Conservation (phyloP, 306 rosid genomes). For the Pyrus communis region DNA sequence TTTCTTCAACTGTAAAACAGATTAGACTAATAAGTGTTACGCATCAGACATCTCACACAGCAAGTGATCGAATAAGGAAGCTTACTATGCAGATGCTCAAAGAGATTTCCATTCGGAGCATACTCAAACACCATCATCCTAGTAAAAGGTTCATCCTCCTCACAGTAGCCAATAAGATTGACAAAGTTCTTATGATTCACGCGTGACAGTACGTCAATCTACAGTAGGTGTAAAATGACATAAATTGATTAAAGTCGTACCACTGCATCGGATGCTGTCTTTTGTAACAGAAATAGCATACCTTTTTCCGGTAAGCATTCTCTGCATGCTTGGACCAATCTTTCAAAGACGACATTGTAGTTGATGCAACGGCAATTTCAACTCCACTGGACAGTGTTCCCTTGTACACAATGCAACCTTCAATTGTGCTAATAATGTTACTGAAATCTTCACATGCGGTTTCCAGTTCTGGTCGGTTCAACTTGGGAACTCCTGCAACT, state of each 20-base stretch:
- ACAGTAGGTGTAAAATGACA: constrained; percentile 15
- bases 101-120: constrained; percentile 80
- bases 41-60: neutral
- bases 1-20: constrained; percentile 49
- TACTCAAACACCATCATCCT: constrained; percentile 95
- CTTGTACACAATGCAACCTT: constrained; percentile 52
- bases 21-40: neutral
- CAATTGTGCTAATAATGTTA: constrained; percentile 50
- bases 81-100: constrained; percentile 81
- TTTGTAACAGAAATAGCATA: constrained; percentile 14
- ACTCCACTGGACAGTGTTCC: constrained; percentile 92
- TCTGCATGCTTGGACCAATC: constrained; percentile 75
- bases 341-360: constrained; percentile 36
- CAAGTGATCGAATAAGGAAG: constrained; percentile 7
- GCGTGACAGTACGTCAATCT: constrained; percentile 77
- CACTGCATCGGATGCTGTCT: neutral
- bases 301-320: constrained; percentile 65
- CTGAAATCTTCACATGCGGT: constrained; percentile 96
- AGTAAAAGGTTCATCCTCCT: constrained; percentile 78
- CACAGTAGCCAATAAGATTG: constrained; percentile 88
- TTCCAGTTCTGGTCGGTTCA: constrained; percentile 71
- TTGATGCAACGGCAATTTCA: constrained; percentile 86
- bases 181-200: constrained; percentile 87
- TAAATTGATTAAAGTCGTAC: neutral
- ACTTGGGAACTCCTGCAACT: constrained; percentile 78